Evolutionary conservation across 2,329 filamentous ascomycete genomes (phyloP).

Genomic region (Ophiostoma triangulosporum): DNA sequence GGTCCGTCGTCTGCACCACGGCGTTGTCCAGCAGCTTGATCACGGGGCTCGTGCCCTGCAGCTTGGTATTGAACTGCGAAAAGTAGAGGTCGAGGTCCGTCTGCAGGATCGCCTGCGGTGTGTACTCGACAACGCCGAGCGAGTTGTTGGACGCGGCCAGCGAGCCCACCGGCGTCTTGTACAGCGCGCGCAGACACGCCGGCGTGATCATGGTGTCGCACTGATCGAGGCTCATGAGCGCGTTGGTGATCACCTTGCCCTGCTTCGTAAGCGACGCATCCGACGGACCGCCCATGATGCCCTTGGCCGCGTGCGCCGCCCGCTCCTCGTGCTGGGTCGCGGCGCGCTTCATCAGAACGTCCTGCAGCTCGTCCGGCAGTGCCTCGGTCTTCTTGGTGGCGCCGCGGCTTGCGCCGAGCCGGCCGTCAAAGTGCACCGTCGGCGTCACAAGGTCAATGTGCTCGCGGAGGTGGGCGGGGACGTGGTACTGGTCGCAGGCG

Average conservation of each 20-base stretch:
- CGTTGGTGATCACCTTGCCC: conserved; percentile 19
- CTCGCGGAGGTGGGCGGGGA: conserved; percentile 23
- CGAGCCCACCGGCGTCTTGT: conserved; percentile 28
- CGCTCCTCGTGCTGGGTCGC: not conserved
- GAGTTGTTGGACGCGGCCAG: conserved; percentile 28
- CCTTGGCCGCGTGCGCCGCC: conserved; percentile 10
- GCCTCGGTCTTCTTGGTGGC: conserved; percentile 14
- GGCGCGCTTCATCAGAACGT: conserved; percentile 17
- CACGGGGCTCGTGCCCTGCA: conserved; percentile 26
- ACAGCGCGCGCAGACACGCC: conserved; percentile 38
- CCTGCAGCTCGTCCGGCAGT: conserved; percentile 15
- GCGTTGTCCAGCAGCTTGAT: conserved; percentile 22
- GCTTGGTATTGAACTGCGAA: conserved; percentile 27
- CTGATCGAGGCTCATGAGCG: conserved; percentile 20
- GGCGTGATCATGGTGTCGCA: conserved; percentile 45
- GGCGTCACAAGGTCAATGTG: conserved; percentile 30
- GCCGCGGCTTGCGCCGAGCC: conserved; percentile 15
- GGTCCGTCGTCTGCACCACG: conserved; percentile 21
- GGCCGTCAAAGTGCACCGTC: conserved; percentile 26
- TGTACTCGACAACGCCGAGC: conserved; percentile 41
- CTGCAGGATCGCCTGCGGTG: conserved; percentile 38
- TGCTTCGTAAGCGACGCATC: conserved; percentile 20
- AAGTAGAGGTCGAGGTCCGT: conserved; percentile 36
- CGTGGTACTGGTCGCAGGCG: conserved; percentile 28
- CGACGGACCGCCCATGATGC: conserved; percentile 18